Evolutionary conservation across 345 rosid species (phyloP).

Genomic region (Hypericum perforatum): DNA sequence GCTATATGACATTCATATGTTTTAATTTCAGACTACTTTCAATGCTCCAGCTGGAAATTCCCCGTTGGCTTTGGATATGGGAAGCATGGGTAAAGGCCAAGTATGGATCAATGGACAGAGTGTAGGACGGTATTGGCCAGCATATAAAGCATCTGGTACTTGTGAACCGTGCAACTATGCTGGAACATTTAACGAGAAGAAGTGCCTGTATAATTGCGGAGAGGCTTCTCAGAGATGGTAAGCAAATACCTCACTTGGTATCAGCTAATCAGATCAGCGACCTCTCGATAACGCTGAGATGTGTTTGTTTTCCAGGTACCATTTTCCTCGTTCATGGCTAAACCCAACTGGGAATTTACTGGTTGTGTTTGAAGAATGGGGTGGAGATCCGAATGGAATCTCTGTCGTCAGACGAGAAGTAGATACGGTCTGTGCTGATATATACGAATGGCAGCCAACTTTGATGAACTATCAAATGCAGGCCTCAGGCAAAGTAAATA

Average conservation of each 20-base stretch:
- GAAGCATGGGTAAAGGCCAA: constrained; percentile 97
- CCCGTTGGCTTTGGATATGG: constrained; percentile 87
- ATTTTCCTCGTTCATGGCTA: constrained; percentile 88
- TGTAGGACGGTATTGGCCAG: constrained; percentile 92
- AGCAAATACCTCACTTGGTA: not conserved
- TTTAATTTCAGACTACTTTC: constrained; percentile 58
- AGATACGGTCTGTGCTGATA: constrained; percentile 79
- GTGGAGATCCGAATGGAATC: constrained; percentile 87
- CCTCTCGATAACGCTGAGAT: constrained; percentile 2
- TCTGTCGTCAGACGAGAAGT: constrained; percentile 73
- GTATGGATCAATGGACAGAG: constrained; percentile 91
- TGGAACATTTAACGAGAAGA: constrained; percentile 64
- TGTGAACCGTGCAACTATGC: constrained; percentile 60
- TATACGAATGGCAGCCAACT: constrained; percentile 92
- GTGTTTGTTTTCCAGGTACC: constrained; percentile 59
- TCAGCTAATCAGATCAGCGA: not conserved
- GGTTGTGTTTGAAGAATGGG: constrained; percentile 98
- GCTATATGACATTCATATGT: constrained; percentile 12
- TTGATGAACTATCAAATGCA: constrained; percentile 73
- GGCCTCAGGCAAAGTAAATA: constrained; percentile 70
- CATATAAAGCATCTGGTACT: constrained; percentile 68
- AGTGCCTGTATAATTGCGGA: constrained; percentile 79
- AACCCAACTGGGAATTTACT: constrained; percentile 73
- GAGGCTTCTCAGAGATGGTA: constrained; percentile 96
- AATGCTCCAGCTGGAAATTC: constrained; percentile 75